Evolutionary conservation across 345 rosid genomes (phyloP), one percentile per base, ranked within the genome.

Genomic region (Lepidium sativum): DNA sequence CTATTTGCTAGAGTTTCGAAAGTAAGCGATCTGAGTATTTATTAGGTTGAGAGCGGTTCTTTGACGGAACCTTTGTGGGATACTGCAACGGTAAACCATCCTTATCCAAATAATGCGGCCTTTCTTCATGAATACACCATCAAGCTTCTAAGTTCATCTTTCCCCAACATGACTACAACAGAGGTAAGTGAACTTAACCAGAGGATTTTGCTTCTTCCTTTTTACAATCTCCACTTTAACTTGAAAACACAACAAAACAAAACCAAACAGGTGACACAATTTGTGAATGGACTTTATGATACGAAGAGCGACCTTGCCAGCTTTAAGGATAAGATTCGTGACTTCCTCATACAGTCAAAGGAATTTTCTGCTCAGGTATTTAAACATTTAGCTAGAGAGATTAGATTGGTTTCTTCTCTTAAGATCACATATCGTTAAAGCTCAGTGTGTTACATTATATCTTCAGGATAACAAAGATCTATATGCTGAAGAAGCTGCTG

Each of bases 61-160:
- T 68, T 95, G 71, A 82, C 92, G 0, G 95, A 95, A 63, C 97
- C 99, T 49, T 72, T 95, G 68, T 95, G 99, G 99, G 95, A 95
- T 77, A 76, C 83, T 67, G 54, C 91, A 14, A 76, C 91, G 1
- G 90, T 82, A 18, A 59, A 84, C 45, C 83, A 82, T 74, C 79
- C 86, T 0, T 95, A 86, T 77, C 94, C 86, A 41, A 85, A 80
- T 63, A 95, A 95, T 79, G 80, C 83, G 2, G 66, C 78, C 48
- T 95, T 86, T 81, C 82, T 91, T 68, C 85, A 81, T 42, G 97
- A 86, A 47, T 84, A 85, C 78, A 90, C 97, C 47, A 88, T 88
- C 64, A 91, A 91, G 77, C 89, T 95, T 73, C 71, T 95, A 74
- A 80, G 88, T 54, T 73, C 95, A 50, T 91, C 99, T 8, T 91